A percentile compares a stretch with the other conserved stretches of the same genome.
Evolutionary conservation across 306 rosid genomes (phyloP).

Genomic region (Mucuna pruriens): DNA sequence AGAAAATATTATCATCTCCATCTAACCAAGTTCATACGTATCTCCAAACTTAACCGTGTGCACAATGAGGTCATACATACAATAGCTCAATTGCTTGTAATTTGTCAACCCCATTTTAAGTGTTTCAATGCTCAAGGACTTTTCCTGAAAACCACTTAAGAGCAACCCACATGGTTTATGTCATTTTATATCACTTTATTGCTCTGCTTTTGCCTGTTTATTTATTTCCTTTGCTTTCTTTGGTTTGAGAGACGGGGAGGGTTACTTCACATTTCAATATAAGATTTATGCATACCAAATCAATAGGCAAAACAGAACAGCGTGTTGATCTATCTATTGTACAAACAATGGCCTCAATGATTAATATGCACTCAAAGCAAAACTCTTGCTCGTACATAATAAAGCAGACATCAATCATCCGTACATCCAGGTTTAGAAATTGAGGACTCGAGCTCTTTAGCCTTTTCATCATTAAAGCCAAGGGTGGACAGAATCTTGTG

Average conservation of each 20-base stretch:
- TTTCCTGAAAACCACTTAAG: conserved; percentile 14
- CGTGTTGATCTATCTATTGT: conserved; percentile 37
- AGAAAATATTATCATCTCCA: too few relatives aligned
- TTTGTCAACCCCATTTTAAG: neutral
- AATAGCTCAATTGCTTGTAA: neutral
- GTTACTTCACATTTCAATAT: neutral
- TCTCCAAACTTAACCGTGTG: neutral
- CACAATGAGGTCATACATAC: neutral
- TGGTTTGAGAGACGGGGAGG: neutral
- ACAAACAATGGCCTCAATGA: conserved; percentile 39
- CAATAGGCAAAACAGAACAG: conserved; percentile 16
- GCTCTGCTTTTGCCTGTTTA: neutral
- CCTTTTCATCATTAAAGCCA: conserved; percentile 70
- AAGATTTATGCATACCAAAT: conserved; percentile 13
- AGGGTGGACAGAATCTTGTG: conserved; percentile 60
- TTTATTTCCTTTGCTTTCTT: neutral
- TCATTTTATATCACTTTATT: conserved; percentile 25
- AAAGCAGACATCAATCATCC: conserved; percentile 50
- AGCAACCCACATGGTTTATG: neutral
- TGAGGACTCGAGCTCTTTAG: conserved; percentile 61
- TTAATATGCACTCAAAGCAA: conserved; percentile 36
- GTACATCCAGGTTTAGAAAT: conserved; percentile 51
- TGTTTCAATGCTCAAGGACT: neutral
- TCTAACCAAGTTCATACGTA: neutral
- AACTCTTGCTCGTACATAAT: neutral